Evolutionary conservation across 805 yeast genomes (phyloP), one percentile per base, ranked within the genome.

Genomic region (Phaffomyces thermotolerans): DNA sequence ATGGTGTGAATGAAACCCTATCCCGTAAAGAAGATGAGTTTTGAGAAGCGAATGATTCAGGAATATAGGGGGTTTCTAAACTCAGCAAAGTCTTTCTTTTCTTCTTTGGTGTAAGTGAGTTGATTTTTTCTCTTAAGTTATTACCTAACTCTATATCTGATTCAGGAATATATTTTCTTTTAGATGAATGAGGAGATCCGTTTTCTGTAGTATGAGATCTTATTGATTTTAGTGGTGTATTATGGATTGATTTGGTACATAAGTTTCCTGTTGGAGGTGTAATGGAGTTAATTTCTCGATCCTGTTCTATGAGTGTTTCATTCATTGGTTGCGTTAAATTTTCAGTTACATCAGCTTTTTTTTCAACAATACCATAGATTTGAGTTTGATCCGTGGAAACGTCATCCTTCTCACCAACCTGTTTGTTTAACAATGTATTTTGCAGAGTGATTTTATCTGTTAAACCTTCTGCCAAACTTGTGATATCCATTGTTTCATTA

Each of bases 201-300:
- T 57, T 53, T 36, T 57, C 61, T 4, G 62, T 53, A 8, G 62
- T 58, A 27, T 57, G 62, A 4, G 60, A 57, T 42, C 56, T 52
- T 20, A 37, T 45, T 3, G 59, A 40, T 40, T 49, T 54, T 50
- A 56, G 42, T 4, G 62, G 62, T 3, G 62, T 25, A n/a, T 36
- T 17, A n/a, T 37, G 27, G 4, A 33, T 8, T 13, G 44, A 42
- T 5, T 41, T 35, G 9, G 22, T 30, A 4, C 32, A 22, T 8
- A 29, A 13, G 5, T 32, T 34, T 14, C 23, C 33, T 4, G 42
- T 27, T 10, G 29, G 29, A 9, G 29, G 13, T 5, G 14, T 9
- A 27, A 27, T 27, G 29, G 29, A 27, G 6, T 27, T 27, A 13
- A 27, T 10, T 27, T 27, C 13, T 27, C 10, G 9, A 27, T 27